A percentile compares a stretch with the other conserved stretches of the same genome.
Evolutionary conservation across 2,329 filamentous ascomycete species (phyloP).

Genomic region (Alternaria ethzedia): DNA sequence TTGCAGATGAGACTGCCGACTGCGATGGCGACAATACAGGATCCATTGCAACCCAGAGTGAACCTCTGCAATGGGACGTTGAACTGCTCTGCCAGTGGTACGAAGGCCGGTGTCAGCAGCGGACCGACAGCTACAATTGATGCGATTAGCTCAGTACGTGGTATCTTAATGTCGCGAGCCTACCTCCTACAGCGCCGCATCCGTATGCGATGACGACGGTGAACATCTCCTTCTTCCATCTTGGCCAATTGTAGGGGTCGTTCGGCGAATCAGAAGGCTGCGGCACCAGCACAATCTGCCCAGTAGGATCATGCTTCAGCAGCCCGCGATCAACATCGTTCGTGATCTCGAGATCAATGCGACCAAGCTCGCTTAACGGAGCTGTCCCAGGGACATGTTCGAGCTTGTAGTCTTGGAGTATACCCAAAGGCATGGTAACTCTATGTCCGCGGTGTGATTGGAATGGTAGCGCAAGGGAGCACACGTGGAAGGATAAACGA

Average conservation of each 20-base stretch:
- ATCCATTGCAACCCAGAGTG: constrained; percentile 25
- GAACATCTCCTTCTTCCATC: constrained; percentile 38
- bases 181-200: constrained; percentile 33
- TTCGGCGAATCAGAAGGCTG: constrained; percentile 58
- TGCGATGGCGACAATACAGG: constrained; percentile 28
- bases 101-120: constrained; percentile 30
- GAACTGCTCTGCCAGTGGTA: constrained; percentile 26
- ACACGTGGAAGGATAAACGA: neutral
- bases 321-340: constrained; percentile 19
- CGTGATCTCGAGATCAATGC: constrained; percentile 20
- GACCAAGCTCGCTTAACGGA: constrained; percentile 26
- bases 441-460: neutral
- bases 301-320: constrained; percentile 33
- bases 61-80: constrained; percentile 27
- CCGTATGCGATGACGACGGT: constrained; percentile 31
- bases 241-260: constrained; percentile 61
- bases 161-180: neutral
- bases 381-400: constrained; percentile 34
- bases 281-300: constrained; percentile 57
- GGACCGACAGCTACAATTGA: constrained; percentile 27
- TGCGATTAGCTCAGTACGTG: neutral
- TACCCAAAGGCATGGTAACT: constrained; percentile 30
- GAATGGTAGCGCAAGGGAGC: neutral
- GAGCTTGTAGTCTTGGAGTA: constrained; percentile 27
- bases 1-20: constrained; percentile 29